Evolutionary conservation across 192 early-diverging fungal genomes (phyloP).

Genomic region (Entomortierella beljakovae): DNA sequence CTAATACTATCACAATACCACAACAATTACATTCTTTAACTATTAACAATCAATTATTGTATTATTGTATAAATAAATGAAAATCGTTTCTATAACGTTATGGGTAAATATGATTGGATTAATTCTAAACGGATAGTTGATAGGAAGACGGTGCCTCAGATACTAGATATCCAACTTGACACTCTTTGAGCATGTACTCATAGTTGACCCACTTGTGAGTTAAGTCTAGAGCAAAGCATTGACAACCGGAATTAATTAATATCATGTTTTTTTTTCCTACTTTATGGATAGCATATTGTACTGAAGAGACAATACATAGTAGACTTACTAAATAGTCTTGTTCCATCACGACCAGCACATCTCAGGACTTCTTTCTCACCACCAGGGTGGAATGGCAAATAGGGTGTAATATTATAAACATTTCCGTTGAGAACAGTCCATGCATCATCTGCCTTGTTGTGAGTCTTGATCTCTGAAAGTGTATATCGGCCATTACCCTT

Average conservation of each 20-base stretch:
- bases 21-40: no score
- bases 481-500: conserved; percentile 70
- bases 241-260: not conserved
- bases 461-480: conserved; percentile 77
- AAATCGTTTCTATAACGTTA: no score
- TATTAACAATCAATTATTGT: no score
- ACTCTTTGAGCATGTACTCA: conserved; percentile 87
- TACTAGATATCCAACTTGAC: conserved; percentile 74
- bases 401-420: conserved; percentile 92
- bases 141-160: conserved; percentile 24
- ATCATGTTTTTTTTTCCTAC: not conserved
- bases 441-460: conserved; percentile 82
- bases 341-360: conserved; percentile 93
- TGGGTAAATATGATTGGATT: no score
- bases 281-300: not conserved
- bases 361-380: conserved; percentile 81
- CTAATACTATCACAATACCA: no score
- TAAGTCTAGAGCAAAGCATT: conserved; percentile 48
- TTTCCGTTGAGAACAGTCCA: conserved; percentile 94
- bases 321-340: conserved; percentile 84
- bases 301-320: not conserved
- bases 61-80: no score
- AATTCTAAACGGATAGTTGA: conserved; percentile 18
- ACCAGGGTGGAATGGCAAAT: conserved; percentile 93
- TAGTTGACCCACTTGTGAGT: conserved; percentile 97